These are phyloP conservation scores for Lachnellula arida DNA, from an alignment of 2,329 filamentous ascomycete genomes.

Conservation along the genomic window DNA sequence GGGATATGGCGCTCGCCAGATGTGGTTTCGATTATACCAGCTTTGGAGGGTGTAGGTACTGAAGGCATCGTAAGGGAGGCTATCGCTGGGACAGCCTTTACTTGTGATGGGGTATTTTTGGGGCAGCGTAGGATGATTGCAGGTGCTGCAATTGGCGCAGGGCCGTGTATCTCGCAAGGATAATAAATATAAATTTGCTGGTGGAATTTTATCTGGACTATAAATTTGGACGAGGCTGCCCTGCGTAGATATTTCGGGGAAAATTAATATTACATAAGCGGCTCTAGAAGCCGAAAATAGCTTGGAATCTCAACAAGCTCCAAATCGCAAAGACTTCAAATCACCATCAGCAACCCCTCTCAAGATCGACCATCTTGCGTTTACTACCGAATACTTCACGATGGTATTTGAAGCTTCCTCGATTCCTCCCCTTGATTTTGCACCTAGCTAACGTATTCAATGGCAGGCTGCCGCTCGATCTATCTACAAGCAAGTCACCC, in stretches of 20 bases:
- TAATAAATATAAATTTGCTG: background rate
- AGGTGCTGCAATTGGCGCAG: background rate
- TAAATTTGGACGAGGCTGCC: conserved; percentile 1
- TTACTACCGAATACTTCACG: conserved; percentile 18
- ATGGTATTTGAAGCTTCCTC: conserved; percentile 25
- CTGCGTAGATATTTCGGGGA: conserved; percentile 1
- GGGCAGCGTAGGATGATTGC: background rate
- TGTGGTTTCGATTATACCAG: conserved; percentile 69
- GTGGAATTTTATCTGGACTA: background rate
- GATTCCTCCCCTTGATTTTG: background rate
- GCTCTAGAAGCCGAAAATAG: background rate
- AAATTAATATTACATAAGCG: conserved; percentile 3
- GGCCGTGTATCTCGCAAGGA: background rate
- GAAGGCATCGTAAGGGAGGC: conserved; percentile 32
- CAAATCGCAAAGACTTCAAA: conserved; percentile 19
- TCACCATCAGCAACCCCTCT: conserved; percentile 12
- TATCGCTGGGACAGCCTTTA: background rate
- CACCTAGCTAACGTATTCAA: conserved; percentile 22
- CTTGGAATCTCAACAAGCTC: conserved; percentile 12
- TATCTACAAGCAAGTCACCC: conserved; percentile 32
- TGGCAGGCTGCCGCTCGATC: conserved; percentile 27
- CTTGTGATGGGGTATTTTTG: background rate
- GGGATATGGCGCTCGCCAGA: conserved; percentile 87
- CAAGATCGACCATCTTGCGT: conserved; percentile 8
- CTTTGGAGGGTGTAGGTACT: conserved; percentile 45